These are phyloP conservation scores for Pouteria campechiana DNA, from an alignment of 179 eudicot species.

Conservation along the genomic window DNA sequence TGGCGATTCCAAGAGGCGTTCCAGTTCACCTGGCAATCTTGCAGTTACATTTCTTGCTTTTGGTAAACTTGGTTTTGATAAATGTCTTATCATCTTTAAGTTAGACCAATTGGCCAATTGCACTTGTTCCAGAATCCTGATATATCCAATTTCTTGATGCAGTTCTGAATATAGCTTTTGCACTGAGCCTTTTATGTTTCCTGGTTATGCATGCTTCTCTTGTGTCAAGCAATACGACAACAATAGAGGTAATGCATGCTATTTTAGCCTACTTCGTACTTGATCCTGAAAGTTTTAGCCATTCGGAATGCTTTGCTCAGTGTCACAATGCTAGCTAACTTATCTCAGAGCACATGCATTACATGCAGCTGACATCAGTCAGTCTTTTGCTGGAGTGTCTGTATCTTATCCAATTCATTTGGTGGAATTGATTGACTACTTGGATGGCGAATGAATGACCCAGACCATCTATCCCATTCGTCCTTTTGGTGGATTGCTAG, in stretches of 20 bases:
- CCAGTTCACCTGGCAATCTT: conserved; percentile 55
- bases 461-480: too few relatives aligned
- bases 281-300: too few relatives aligned
- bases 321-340: too few relatives aligned
- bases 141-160: conserved; percentile 56
- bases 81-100: not conserved
- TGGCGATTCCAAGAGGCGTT: conserved; percentile 39
- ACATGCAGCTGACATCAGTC: too few relatives aligned
- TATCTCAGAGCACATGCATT: too few relatives aligned
- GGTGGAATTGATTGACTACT: too few relatives aligned
- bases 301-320: too few relatives aligned
- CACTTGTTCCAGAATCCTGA: conserved; percentile 27
- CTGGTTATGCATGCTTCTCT: conserved; percentile 73
- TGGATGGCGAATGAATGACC: too few relatives aligned
- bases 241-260: conserved; percentile 86
- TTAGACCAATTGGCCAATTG: conserved; percentile 8
- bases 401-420: too few relatives aligned
- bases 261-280: too few relatives aligned
- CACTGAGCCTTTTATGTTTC: conserved; percentile 83
- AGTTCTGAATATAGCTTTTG: conserved; percentile 87
- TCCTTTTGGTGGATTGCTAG: too few relatives aligned
- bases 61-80: conserved; percentile 26
- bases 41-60: conserved; percentile 73
- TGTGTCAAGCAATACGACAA: conserved; percentile 80
- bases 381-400: too few relatives aligned